phyloP scores from a whole-genome alignment of 2,329 filamentous ascomycete genomes.

The Colletotrichum melonis region DNA sequence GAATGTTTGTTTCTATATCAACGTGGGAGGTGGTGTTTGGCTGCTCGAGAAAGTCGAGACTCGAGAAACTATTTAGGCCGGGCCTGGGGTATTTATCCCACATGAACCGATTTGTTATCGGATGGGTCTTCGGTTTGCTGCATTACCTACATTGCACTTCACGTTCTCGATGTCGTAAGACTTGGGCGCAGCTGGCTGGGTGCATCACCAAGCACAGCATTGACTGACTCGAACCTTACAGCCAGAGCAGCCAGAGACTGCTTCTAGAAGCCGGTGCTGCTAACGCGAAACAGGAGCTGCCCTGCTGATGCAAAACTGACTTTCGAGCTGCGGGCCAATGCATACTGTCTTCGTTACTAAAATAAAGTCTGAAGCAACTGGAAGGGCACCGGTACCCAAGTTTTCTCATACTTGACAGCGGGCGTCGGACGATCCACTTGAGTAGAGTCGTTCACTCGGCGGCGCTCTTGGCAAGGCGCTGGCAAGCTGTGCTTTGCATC shows the following conservation, averaged over 20 bases:
- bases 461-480: not conserved
- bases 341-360: not conserved
- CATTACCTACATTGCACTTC: too few species aligned
- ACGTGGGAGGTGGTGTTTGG: too few species aligned
- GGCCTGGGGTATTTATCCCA: too few species aligned
- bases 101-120: too few species aligned
- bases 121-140: too few species aligned
- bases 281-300: not conserved
- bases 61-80: too few species aligned
- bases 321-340: not conserved
- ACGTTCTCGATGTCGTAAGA: too few species aligned
- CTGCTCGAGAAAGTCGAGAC: too few species aligned
- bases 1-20: too few species aligned
- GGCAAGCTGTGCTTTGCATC: not conserved
- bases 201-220: not conserved
- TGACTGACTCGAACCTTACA: too few species aligned
- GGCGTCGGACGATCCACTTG: not conserved
- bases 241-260: too few species aligned
- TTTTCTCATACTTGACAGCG: not conserved
- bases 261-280: not conserved
- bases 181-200: not conserved
- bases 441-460: not conserved
- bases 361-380: not conserved
- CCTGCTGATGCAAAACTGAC: not conserved
- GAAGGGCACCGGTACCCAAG: too few species aligned